Evolutionary conservation across 1,139 yeast genomes (phyloP).

Genomic region (Candida buenavistaensis): DNA sequence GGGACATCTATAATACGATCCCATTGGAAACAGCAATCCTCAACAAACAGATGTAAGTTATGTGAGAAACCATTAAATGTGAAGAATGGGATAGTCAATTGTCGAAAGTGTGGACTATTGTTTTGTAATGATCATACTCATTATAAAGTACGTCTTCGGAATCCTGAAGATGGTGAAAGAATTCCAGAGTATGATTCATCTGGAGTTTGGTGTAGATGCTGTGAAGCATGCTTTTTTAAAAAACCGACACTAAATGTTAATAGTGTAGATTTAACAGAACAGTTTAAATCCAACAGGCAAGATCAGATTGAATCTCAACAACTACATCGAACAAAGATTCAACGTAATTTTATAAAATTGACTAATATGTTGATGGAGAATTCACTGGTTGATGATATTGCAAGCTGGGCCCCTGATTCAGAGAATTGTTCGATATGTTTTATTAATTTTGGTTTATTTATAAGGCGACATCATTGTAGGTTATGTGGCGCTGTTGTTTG

Average conservation of each 20-base stretch:
- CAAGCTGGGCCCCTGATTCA: conserved; percentile 66
- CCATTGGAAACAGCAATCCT: conserved; percentile 64
- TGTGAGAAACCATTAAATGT: conserved; percentile 46
- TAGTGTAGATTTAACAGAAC: conserved; percentile 49
- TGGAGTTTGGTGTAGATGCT: conserved; percentile 74
- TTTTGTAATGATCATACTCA: conserved; percentile 68
- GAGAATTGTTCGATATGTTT: conserved; percentile 66
- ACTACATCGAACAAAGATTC: conserved; percentile 57
- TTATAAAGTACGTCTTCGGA: conserved; percentile 44
- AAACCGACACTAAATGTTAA: conserved; percentile 52
- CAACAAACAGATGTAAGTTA: conserved; percentile 33
- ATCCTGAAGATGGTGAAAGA: conserved; percentile 39
- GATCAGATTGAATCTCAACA: conserved; percentile 39
- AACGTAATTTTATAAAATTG: conserved; percentile 58
- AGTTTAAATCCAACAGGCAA: conserved; percentile 44
- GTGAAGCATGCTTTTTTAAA: conserved; percentile 56
- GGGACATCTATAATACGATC: conserved; percentile 37
- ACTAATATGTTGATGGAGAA: conserved; percentile 25
- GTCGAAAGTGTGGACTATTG: conserved; percentile 71
- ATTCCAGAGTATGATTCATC: conserved; percentile 31
- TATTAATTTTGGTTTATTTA: conserved; percentile 53
- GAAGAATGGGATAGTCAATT: conserved; percentile 56
- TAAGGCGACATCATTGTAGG: conserved; percentile 85
- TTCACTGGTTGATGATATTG: conserved; percentile 2
- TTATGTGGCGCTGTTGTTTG: conserved; percentile 84